phyloP scores from a whole-genome alignment of 2,329 filamentous ascomycete genomes.

The Nigrograna mackinnonii region DNA sequence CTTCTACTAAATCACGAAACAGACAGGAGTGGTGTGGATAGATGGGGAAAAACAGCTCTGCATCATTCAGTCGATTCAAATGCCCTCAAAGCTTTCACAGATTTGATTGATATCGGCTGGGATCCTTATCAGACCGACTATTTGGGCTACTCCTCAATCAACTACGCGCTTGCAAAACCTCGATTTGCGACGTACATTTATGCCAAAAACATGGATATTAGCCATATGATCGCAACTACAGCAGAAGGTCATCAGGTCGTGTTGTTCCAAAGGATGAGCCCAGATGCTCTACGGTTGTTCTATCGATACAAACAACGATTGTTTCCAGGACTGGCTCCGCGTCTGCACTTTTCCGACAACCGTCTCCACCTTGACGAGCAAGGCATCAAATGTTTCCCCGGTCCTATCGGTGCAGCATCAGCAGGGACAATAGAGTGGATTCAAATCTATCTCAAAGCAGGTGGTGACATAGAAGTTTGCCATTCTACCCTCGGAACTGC shows the following conservation, averaged over 20 bases:
- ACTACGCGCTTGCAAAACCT: not conserved
- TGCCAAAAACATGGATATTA: not conserved
- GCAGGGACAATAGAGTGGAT: not conserved
- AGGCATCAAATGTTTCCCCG: not conserved
- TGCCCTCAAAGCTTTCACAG: not conserved
- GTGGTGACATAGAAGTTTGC: not conserved
- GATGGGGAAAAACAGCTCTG: not conserved
- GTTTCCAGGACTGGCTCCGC: not conserved
- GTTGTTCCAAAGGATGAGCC: not conserved
- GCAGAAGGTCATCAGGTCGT: not conserved
- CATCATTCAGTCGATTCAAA: not conserved
- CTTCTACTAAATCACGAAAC: not conserved
- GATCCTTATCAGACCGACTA: not conserved
- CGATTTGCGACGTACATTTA: not conserved
- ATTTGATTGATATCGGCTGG: not conserved
- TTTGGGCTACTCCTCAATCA: not conserved
- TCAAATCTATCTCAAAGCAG: not conserved
- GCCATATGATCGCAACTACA: not conserved
- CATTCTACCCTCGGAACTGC: not conserved
- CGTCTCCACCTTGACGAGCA: not conserved
- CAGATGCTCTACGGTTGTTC: too few species aligned
- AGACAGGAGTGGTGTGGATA: not conserved
- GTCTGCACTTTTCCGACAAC: too few species aligned
- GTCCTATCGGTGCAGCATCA: not conserved
- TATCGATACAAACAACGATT: not conserved